These are phyloP conservation scores for Echites panduratus DNA, from an alignment of 257 asterid species.

Conservation along the genomic window DNA sequence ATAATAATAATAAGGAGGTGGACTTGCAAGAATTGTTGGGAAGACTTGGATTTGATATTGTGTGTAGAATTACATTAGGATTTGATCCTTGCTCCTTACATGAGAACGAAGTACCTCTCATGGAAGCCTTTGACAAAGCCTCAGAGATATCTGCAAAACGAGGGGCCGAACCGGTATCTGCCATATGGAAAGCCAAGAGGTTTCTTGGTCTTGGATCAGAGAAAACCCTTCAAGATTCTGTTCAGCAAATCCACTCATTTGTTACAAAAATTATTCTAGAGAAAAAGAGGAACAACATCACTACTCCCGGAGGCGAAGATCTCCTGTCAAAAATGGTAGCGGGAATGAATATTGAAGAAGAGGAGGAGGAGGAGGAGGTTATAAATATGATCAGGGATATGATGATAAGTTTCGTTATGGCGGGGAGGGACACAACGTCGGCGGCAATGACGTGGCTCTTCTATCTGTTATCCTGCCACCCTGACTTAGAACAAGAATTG, in stretches of 20 bases:
- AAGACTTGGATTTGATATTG: constrained; percentile 48
- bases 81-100: constrained; percentile 40
- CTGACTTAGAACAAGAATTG: constrained; percentile 29
- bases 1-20: constrained; percentile 9
- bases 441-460: constrained; percentile 76
- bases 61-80: constrained; percentile 50
- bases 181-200: constrained; percentile 50
- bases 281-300: constrained; percentile 9
- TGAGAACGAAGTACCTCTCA: constrained; percentile 23
- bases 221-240: constrained; percentile 35
- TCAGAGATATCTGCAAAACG: constrained; percentile 53
- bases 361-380: constrained; percentile 21
- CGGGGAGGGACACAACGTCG: constrained; percentile 66
- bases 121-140: constrained; percentile 53
- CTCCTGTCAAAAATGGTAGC: constrained; percentile 37
- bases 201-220: constrained; percentile 41
- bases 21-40: constrained; percentile 64
- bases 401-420: constrained; percentile 59
- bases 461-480: constrained; percentile 36
- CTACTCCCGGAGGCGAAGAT: constrained; percentile 15
- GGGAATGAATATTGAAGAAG: constrained; percentile 6
- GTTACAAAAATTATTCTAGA: constrained; percentile 26
- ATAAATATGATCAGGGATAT: constrained; percentile 31
- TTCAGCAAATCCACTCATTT: constrained; percentile 35
- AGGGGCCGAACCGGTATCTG: constrained; percentile 39